Evolutionary conservation across 2,329 filamentous ascomycete genomes (phyloP), one percentile per base, ranked within the genome.

Genomic region (Mariannaea elegans): DNA sequence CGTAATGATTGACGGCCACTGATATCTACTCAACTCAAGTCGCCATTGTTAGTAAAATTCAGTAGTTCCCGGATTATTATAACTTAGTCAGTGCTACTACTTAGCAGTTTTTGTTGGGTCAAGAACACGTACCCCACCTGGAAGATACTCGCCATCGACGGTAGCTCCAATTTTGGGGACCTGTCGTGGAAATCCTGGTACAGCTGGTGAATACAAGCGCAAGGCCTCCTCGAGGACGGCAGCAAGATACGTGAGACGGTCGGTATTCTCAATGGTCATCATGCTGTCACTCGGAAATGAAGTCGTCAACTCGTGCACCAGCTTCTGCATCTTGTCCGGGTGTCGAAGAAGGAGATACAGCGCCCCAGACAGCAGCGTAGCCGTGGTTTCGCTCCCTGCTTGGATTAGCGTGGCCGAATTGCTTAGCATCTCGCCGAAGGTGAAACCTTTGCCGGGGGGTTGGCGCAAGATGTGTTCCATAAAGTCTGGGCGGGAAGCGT

Each of bases 341-440:
- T 48, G 19, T 21, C 32, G 16, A 31, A 47, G 29, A 13, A 63
- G 24, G 8, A 58, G 50, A 52, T 47, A 58, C 34, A 62, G 16
- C 1, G 59, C 53, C n/a, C 53, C 61, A 2, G 61, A 62, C 10
- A 63, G 41, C 10, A 63, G 46, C 1, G 61, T 62, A 4, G 61
- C 58, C 9, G 61, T 63, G 9, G 61, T 63, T 29, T 63, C 61
- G 19, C 53, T 62, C 10, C 58, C 61, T 6, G 61, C 61, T 16
- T 59, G 53, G 2, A 63, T 58, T 2, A 63, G 23, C 4, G 56
- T 57, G 16, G 59, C 45, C n/a, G 61, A 61, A 14, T 63, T 63
- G 1, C 54, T 59, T 2, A 57, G 34, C 42, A 63, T 61, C 41
- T 63, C 61, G 1, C 32, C 39, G 3, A 63, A 59, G 7, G 58